Percentiles rank a stretch among this genome's conserved stretches.
Evolutionary conservation across 1,284 basidiomycete genomes (phyloP).

Genomic region (Tremellales sp.): DNA sequence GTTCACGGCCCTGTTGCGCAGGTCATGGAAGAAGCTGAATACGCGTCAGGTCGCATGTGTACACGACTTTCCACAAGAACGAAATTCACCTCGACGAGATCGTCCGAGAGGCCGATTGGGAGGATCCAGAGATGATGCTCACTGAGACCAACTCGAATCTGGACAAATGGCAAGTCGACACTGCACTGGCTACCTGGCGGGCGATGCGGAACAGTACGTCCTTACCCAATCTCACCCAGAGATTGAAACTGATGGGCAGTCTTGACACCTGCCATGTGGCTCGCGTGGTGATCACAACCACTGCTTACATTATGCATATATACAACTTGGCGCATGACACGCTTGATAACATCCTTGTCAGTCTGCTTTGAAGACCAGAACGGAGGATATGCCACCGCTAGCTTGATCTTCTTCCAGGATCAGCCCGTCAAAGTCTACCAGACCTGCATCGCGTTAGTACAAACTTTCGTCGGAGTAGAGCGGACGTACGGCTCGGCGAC

Average conservation of each 20-base stretch:
- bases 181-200: slow-evolving; percentile 26
- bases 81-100: slow-evolving; percentile 30
- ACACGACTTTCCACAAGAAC: slow-evolving; percentile 25
- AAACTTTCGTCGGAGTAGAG: not conserved
- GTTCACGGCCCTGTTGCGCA: not conserved
- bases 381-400: slow-evolving; percentile 54
- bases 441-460: slow-evolving; percentile 22
- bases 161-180: slow-evolving; percentile 20
- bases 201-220: slow-evolving; percentile 34
- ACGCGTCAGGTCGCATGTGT: slow-evolving; percentile 29
- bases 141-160: slow-evolving; percentile 8
- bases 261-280: slow-evolving; percentile 34
- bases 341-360: not conserved
- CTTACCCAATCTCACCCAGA: not conserved
- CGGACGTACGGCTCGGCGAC: slow-evolving; percentile 23
- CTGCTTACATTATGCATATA: slow-evolving; percentile 1
- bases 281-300: slow-evolving; percentile 18
- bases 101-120: slow-evolving; percentile 16
- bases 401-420: slow-evolving; percentile 71
- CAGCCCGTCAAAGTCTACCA: slow-evolving; percentile 76
- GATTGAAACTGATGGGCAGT: slow-evolving; percentile 18
- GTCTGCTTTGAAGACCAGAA: slow-evolving; percentile 28
- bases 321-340: not conserved
- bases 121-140: slow-evolving; percentile 15
- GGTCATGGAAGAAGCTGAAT: not conserved